Evolutionary conservation across 2,329 filamentous ascomycete species (phyloP), one percentile per base, ranked within the genome.

Genomic region (Pseudopyrenochaeta lycopersici): DNA sequence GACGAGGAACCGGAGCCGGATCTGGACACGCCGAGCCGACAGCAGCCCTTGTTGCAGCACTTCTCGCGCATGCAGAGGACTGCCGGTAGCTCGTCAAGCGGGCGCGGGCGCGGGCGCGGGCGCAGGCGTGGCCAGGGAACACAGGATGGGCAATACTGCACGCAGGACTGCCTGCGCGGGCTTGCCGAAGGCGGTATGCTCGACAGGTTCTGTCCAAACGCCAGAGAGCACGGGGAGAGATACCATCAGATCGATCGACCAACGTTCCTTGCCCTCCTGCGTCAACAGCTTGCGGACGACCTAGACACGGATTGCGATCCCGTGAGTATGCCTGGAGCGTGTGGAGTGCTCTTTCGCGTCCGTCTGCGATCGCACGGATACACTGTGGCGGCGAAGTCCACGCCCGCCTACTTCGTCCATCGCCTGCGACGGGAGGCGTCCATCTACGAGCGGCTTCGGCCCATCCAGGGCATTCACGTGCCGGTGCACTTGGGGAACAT

Each of bases 311-410:
- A 75, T 2, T 70, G 76, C 20, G 49, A 54, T 1, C 59, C 45
- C 9, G 49, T 80, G 0, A 54, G 62, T 7, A 17, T 63, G n/a
- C 51, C 63, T 23, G 75, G 79, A 4, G 59, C 76, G 1, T 69
- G 74, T 7, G 73, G 78, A 14, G 76, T 63, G 4, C 61, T 81
- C 5, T 82, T 82, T 57, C 65, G 72, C 48, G 62, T 82, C 3
- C 77, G 73, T 7, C 68, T 82, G 33, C 59, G 75, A 20, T 64
- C 54, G 2, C 74, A 80, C 55, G 73, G 77, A 54, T 82, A 82
- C 64, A 79, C 73, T 1, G 76, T 82, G 40, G 65, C 77, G 23
- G 65, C 72, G 44, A 82, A 83, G 60, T 75, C 74, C 18, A 80
- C 62, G n/a, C 44, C 59, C 14, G 29, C 48, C 31, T 39, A 63